Base-by-base conservation (phyloP, 106 monocot species). In the Acorus gramineus region DNA sequence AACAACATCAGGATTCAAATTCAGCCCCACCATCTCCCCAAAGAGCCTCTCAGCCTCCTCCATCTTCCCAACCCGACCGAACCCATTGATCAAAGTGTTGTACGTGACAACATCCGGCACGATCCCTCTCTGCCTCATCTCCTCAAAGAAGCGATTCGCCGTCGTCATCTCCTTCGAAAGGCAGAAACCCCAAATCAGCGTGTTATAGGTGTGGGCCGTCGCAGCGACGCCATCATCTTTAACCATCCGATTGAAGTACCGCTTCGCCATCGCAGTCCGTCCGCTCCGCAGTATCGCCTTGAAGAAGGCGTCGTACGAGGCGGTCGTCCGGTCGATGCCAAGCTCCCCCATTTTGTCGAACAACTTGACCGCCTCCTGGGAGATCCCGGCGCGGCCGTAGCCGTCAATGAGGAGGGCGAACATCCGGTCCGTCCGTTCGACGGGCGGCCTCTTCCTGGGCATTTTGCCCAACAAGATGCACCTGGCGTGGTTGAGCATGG, bases 401-500 rank as follows among this genome's bases (percentile, higher is more conserved):
- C 76, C 96, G 6, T 71, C 70, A 8, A 98, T 82, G 57, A 98
- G 85, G 13, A 71, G 64, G 6, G 63, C 57, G 46, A 98, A 55
- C 70, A 81, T 79, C 50, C 49, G 14, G 70, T 96, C 95, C 11
- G 76, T 63, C 6, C 51, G 79, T 9, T 42, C 9, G 12, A 96
- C 9, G 56, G n/a, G 8, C 66, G 85, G 78, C 28, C 28, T 28
- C 28, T 28, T 28, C 66, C 78, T 80, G 54, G 95, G 90, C 90
- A 91, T 90, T 74, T 87, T 87, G 44, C 86, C 87, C 57, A 96
- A 71, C 71, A 91, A 11, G 69, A 96, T 53, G 76, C 95, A 91
- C 56, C 95, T 86, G 10, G 96, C 91, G 71, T 98, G 96, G 83
- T 98, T 98, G 73, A 98, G 83, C 96, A 98, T 98, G 42, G 66